Conservation (phyloP, 2,329 filamentous ascomycete genomes). For the Aspergillus sojae region DNA sequence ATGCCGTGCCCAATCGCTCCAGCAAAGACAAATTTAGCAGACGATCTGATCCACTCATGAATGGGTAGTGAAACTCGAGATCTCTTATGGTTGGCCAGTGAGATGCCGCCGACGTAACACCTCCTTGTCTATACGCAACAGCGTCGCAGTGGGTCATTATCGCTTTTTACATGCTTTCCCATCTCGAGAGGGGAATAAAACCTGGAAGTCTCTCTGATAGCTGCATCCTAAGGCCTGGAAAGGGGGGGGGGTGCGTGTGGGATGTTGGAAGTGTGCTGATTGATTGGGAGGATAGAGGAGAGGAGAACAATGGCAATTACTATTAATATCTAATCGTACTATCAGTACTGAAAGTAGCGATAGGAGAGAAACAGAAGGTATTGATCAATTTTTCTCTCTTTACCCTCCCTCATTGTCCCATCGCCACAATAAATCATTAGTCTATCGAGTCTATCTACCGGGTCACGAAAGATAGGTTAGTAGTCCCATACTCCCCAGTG, state of each 20-base stretch:
- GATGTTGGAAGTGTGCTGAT: neutral
- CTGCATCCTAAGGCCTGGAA: neutral
- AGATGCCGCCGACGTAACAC: constrained; percentile 20
- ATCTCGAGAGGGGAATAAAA: neutral
- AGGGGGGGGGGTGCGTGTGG: neutral
- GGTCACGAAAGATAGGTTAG: neutral
- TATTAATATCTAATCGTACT: neutral
- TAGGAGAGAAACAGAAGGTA: neutral
- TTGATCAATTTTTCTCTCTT: neutral
- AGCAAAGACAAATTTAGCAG: constrained; percentile 21
- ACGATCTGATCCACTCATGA: constrained; percentile 21
- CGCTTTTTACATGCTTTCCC: constrained; percentile 1
- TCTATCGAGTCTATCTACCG: neutral
- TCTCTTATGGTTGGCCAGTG: constrained; percentile 16
- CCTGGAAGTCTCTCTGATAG: constrained; percentile 2
- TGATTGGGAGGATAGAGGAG: neutral
- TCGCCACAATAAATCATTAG: neutral
- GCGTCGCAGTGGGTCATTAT: constrained; percentile 15
- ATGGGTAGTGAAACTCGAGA: constrained; percentile 23
- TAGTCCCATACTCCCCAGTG: neutral
- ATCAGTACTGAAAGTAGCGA: neutral
- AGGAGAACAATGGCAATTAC: neutral
- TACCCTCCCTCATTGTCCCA: neutral
- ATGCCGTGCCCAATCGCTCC: constrained; percentile 1
- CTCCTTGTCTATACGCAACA: constrained; percentile 23